Evolutionary conservation across 176 grass and related monocot genomes (phyloP), one percentile per base, ranked within the genome.

Genomic region (Calamus simplicifolius): DNA sequence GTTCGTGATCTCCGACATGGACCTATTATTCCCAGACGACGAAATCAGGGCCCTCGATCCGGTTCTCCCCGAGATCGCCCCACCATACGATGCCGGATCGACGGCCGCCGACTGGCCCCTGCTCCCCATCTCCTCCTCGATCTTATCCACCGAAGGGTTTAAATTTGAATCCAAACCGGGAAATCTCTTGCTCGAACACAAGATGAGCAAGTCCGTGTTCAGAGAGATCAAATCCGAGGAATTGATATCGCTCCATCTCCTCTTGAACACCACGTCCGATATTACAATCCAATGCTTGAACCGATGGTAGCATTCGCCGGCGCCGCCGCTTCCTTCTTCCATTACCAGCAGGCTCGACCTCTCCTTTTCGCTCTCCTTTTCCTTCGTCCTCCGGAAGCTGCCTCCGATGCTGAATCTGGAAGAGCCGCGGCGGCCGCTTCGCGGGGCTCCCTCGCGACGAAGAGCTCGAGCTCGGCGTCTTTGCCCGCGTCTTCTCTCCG

Each of bases 221-320:
- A 98, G 66, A 49, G 73, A 79, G 54, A 85, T 29, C 59, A 92
- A 78, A 68, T 80, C 84, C 3, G 79, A 77, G 18, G 81, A 89
- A 81, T 82, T 91, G 64, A 98, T 71, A 61, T 87, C 87, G 69
- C 93, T 98, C 93, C 93, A 98, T 16, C 93, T 81, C 66, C 78
- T 88, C 57, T 85, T 87, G 66, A 88, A 85, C 65, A 92, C 76
- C 19, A 61, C 62, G 54, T 87, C 87, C 1, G 84, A 98, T 49
- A 92, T 58, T 38, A 92, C 51, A 64, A 98, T 92, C 58, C 72
- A 78, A 59, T 98, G 87, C 57, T 61, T 75, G 73, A 88, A 80
- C 70, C 76, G 72, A 59, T 98, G 83, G 51, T 80, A 73, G 35
- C 57, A 29, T 56, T 23, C 12, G 12, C 29, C 26, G 5, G 7